Conservation (phyloP, 2,329 filamentous ascomycete genomes). For the Sarocladiaceae sp. region DNA sequence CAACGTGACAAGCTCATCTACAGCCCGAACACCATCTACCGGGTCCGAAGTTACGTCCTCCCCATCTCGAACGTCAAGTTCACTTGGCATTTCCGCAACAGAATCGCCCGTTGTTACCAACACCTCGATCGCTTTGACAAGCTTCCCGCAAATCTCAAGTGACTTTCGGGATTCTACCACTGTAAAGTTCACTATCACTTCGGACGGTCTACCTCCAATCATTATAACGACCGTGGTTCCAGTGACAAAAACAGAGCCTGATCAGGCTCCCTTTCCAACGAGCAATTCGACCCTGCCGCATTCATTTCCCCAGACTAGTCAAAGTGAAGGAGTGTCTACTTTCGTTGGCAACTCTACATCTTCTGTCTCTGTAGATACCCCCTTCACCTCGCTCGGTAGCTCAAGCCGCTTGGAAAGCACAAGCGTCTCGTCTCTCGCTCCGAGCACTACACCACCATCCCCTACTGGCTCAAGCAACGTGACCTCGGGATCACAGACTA, state of each 20-base stretch:
- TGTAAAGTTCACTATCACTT: not conserved
- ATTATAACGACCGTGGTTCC: conserved; percentile 1
- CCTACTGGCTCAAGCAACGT: no score
- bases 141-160: not conserved
- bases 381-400: no score
- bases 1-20: not conserved
- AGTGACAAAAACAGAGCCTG: not conserved
- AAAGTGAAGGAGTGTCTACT: not conserved
- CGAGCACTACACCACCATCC: no score
- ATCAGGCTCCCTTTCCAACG: not conserved
- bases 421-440: not conserved
- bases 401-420: no score
- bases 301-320: not conserved
- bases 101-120: conserved; percentile 2
- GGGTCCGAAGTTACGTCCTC: not conserved
- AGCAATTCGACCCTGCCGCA: not conserved
- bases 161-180: not conserved
- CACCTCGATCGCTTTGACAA: not conserved
- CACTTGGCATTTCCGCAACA: not conserved
- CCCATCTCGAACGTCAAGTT: not conserved
- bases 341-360: not conserved
- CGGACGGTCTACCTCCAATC: not conserved
- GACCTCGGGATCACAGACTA: no score
- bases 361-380: not conserved
- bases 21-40: not conserved